Evolutionary conservation across 768 basidiomycete species (phyloP).

Genomic region (Termitomyces sp.): DNA sequence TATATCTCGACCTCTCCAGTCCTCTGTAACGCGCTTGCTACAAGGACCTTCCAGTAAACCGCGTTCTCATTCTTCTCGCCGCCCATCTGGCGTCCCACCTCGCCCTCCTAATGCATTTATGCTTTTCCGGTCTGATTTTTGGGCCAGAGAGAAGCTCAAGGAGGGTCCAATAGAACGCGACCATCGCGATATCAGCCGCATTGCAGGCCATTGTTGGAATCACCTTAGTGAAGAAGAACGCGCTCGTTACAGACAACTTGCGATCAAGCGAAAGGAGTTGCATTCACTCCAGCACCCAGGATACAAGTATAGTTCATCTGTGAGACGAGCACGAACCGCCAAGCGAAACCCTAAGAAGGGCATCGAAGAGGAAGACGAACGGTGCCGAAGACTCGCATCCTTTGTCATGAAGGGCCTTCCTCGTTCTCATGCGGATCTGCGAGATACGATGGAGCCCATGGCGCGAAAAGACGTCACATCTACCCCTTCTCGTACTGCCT

Average conservation of each 20-base stretch:
- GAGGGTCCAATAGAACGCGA: background rate
- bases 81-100: background rate
- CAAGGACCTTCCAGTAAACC: background rate
- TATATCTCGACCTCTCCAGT: background rate
- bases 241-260: background rate
- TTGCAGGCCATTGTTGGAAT: background rate
- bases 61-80: background rate
- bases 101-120: background rate
- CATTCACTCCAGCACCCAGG: background rate
- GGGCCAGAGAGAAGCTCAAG: background rate
- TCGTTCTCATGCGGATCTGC: background rate
- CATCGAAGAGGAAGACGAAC: background rate
- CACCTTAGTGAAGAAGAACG: background rate
- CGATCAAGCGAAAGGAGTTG: background rate
- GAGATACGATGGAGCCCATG: background rate
- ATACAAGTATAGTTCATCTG: background rate
- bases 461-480: too few relatives aligned
- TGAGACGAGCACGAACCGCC: background rate
- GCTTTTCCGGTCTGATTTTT: background rate
- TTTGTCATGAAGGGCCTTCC: background rate
- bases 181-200: background rate
- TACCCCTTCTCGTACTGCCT: too few relatives aligned
- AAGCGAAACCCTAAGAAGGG: background rate
- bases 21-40: background rate
- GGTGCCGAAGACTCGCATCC: background rate